These are phyloP conservation scores for Pseudogymnoascus sp. DNA, from an alignment of 2,329 filamentous ascomycete genomes.

Conservation along the genomic window DNA sequence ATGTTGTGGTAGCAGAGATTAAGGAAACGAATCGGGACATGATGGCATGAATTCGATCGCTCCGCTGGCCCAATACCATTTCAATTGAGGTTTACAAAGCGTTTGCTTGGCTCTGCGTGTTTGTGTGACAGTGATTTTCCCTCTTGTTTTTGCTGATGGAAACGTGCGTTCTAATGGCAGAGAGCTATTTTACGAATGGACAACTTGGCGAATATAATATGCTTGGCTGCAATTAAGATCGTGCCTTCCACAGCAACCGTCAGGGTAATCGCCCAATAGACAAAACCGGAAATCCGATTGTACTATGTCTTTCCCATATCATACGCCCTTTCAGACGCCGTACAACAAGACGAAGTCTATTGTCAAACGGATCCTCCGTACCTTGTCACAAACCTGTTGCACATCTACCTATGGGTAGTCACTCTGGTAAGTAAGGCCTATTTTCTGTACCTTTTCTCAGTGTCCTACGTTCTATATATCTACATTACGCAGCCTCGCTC, in stretches of 20 bases:
- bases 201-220: neutral
- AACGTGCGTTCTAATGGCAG: neutral
- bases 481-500: neutral
- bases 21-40: slow-evolving; percentile 14
- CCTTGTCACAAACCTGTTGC: neutral
- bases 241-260: neutral
- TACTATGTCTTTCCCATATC: neutral
- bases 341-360: neutral
- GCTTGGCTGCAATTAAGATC: neutral
- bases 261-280: neutral
- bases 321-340: neutral
- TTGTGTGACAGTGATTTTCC: neutral
- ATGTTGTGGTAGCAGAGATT: slow-evolving; percentile 11
- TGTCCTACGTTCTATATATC: neutral
- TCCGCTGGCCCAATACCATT: slow-evolving; percentile 14
- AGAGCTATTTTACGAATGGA: neutral
- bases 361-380: neutral
- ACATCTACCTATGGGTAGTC: neutral
- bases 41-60: slow-evolving; percentile 14
- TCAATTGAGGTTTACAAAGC: slow-evolving; percentile 12
- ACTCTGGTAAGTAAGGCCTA: neutral
- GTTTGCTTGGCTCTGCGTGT: neutral
- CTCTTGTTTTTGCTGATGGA: neutral
- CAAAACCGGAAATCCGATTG: neutral
- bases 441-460: neutral